Conservation (phyloP, 1,139 yeast species). For the Hansenula sp. region DNA sequence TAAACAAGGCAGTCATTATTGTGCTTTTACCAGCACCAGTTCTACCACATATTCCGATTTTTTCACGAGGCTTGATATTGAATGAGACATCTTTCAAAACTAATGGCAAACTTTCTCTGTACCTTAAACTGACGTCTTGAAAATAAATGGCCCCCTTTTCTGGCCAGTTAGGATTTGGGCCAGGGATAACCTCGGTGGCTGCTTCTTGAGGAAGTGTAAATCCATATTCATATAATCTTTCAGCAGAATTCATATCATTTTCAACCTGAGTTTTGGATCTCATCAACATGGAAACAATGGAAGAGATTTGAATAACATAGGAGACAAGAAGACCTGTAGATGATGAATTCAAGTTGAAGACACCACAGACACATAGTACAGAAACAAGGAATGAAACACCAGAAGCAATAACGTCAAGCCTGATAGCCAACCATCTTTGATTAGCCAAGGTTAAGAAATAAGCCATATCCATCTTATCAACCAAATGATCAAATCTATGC, state of each 20-base stretch:
- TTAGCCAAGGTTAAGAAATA: conserved; percentile 54
- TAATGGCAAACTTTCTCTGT: conserved; percentile 62
- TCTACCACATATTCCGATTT: conserved; percentile 72
- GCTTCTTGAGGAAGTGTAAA: conserved; percentile 60
- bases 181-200: conserved; percentile 41
- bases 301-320: conserved; percentile 46
- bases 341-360: conserved; percentile 36
- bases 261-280: conserved; percentile 60
- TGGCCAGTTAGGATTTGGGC: conserved; percentile 57
- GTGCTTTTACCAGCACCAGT: conserved; percentile 79
- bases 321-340: conserved; percentile 68
- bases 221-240: conserved; percentile 68
- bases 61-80: conserved; percentile 40
- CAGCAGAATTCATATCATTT: conserved; percentile 78
- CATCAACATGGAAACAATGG: conserved; percentile 41
- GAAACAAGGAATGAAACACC: conserved; percentile 40
- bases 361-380: conserved; percentile 56
- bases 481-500: conserved; percentile 35
- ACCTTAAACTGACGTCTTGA: conserved; percentile 48
- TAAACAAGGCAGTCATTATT: conserved; percentile 58
- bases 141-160: conserved; percentile 46
- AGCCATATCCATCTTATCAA: conserved; percentile 61
- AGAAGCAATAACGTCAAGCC: conserved; percentile 48
- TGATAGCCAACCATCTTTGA: conserved; percentile 68
- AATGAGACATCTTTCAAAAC: conserved; percentile 44